Evolutionary conservation across 345 rosid genomes (phyloP), one percentile per base, ranked within the genome.

Genomic region (Brassica nigra): DNA sequence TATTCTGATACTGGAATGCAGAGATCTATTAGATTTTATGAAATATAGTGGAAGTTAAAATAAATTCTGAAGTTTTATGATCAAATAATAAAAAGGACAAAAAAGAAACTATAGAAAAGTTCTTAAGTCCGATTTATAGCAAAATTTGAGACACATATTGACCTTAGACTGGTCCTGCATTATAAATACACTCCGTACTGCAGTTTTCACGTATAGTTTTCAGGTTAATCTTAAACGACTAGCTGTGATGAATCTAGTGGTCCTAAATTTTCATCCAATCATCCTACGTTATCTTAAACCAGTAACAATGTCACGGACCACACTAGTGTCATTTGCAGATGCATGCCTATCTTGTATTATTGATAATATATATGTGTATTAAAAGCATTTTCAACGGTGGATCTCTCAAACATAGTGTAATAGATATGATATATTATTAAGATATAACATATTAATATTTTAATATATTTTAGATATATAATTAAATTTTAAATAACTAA

Each of bases 251-350:
- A 49, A n/a, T 49, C 7, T 49, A 5, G 18, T 49, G 57, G 57
- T 49, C 57, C 54, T 47, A 47, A 47, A 12, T 47, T 47, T 14
- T 47, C 54, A 47, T 47, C 54, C 54, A 47, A 14, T 47, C 54
- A 47, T 47, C 54, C 55, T 12, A 47, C 16, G 6, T 47, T 47
- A 47, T 47, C 12, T 47, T 14, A 10, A 42, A 11, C 55, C 20
- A 49, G 57, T 9, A 27, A 59, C 2, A 61, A 28, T 61, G 8
- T 2, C 42, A 8, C 15, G 67, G 67, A 63, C 18, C 15, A 29
- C 37, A 62, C 28, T 30, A 12, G 36, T 62, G 16, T 62, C n/a
- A 62, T 63, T 33, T 63, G 68, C 23, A n/a, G 68, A 63, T 63
- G 44, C 44, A 33, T 63, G 27, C 68, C 4, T 66, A 18, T 36